Evolutionary conservation across 106 monocot genomes (phyloP).

Genomic region (Vanilla planifolia): DNA sequence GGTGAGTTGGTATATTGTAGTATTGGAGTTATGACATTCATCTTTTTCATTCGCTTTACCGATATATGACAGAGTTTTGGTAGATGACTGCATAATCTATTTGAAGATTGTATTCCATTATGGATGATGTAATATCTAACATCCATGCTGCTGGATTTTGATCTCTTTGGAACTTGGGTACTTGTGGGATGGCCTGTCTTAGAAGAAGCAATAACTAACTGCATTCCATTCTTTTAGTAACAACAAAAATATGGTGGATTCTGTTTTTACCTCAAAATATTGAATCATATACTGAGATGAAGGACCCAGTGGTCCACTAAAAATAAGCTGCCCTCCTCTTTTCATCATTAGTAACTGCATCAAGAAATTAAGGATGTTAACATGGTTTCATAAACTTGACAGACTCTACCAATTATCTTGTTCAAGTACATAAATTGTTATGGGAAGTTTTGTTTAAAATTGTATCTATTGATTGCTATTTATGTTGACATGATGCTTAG

Average conservation of each 20-base stretch:
- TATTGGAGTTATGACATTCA: not conserved
- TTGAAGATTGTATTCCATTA: constrained; percentile 32
- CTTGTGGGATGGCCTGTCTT: constrained; percentile 40
- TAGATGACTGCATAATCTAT: constrained; percentile 48
- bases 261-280: constrained; percentile 74
- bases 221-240: constrained; percentile 9
- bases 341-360: constrained; percentile 81
- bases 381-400: not conserved
- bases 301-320: constrained; percentile 62
- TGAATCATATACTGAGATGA: constrained; percentile 50
- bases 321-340: constrained; percentile 73
- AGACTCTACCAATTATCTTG: too few relatives aligned
- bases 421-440: too few relatives aligned
- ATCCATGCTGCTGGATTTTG: constrained; percentile 69
- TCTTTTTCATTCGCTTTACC: constrained; percentile 13
- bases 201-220: not conserved
- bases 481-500: too few relatives aligned
- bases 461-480: too few relatives aligned
- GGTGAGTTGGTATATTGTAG: not conserved
- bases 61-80: constrained; percentile 25
- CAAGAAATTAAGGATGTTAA: not conserved
- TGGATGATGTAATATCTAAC: constrained; percentile 39
- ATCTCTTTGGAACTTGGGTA: constrained; percentile 38
- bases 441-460: too few relatives aligned
- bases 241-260: not conserved